Evolutionary conservation across 179 eudicot genomes (phyloP).

Genomic region (Beta lomatogona): DNA sequence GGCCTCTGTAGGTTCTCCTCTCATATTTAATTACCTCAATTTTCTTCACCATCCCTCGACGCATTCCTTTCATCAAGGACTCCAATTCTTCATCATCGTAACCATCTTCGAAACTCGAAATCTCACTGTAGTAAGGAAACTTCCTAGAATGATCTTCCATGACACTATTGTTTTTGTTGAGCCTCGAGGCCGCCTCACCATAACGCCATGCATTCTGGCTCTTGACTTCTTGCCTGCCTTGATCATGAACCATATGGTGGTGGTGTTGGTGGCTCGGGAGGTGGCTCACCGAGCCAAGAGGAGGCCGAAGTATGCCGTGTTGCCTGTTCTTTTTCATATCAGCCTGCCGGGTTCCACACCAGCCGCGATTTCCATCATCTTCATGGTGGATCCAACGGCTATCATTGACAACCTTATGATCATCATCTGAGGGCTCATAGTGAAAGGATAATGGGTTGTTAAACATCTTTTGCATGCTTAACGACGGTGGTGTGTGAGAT

Average conservation of each 20-base stretch:
- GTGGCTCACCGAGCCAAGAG: slow-evolving; percentile 17
- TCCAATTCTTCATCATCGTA: slow-evolving; percentile 16
- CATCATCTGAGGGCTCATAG: neutral
- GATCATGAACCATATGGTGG: neutral
- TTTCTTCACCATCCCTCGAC: neutral
- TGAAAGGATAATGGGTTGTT: neutral
- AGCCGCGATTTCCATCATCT: slow-evolving; percentile 7
- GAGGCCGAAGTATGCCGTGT: slow-evolving; percentile 17
- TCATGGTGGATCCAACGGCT: slow-evolving; percentile 6
- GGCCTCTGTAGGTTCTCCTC: slow-evolving; percentile 13
- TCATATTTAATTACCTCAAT: slow-evolving; percentile 15
- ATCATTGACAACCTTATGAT: slow-evolving; percentile 4
- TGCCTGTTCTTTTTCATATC: slow-evolving; percentile 3
- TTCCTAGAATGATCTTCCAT: slow-evolving; percentile 1
- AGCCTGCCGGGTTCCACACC: slow-evolving; percentile 6
- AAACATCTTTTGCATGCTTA: slow-evolving; percentile 5
- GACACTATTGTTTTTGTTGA: neutral
- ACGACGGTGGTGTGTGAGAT: neutral
- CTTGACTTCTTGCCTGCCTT: neutral
- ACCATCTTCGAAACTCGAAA: neutral
- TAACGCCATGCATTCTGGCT: neutral
- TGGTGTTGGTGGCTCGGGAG: neutral
- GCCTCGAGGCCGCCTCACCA: neutral
- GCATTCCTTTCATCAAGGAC: slow-evolving; percentile 7
- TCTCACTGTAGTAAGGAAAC: neutral